Base-by-base conservation (phyloP, 2,329 filamentous ascomycete genomes). In the Cryphonectria japonica region DNA sequence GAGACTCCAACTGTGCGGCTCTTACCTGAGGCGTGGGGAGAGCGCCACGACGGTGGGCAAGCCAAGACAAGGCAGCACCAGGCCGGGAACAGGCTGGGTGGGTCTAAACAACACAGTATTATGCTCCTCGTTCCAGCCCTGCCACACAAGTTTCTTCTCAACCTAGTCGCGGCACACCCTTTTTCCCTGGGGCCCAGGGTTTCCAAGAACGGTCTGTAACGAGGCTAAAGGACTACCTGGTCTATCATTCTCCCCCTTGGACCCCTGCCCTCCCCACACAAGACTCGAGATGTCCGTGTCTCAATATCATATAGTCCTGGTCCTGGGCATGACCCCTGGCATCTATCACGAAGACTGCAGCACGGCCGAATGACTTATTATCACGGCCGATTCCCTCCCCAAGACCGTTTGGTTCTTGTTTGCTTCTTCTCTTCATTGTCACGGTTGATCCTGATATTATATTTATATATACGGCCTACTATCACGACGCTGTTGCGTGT, bases 181-280 rank as follows among this genome's bases (percentile, higher is more conserved):
- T 61, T 37, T 32, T 61, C 67, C 57, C 69, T 67, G 60, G 52
- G 66, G 63, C 71, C 66, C 61, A 69, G 63, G 69, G 69, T 71
- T 69, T 66, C 68, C 66, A 69, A 60, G 54, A 74, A 66, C 73
- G 76, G 76, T 78, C 78, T 82, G 82, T 80, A 81, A 83, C 82
- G 82, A 78, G 80, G 80, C 81, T 80, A 79, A 77, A 79, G 77
- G 22, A 76, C 76, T 77, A 78, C 77, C 69, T 66, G 76, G 77
- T 76, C 76, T 79, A 75, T 76, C 66, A 50, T 50, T n/a, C 46
- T n/a, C 46, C 46, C 22, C 46, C 46, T 50, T 66, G 69, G 29
- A 76, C 77, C 79, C 80, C 78, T 78, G 78, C 75, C 75, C 75
- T 75, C 69, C 69, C 67, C 76, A 70, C 75, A 75, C 43, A 77